A percentile compares a stretch with the other conserved stretches of the same genome.
These are phyloP conservation scores for Excoecaria cochinchinensis DNA, from an alignment of 345 rosid species.

Conservation along the genomic window DNA sequence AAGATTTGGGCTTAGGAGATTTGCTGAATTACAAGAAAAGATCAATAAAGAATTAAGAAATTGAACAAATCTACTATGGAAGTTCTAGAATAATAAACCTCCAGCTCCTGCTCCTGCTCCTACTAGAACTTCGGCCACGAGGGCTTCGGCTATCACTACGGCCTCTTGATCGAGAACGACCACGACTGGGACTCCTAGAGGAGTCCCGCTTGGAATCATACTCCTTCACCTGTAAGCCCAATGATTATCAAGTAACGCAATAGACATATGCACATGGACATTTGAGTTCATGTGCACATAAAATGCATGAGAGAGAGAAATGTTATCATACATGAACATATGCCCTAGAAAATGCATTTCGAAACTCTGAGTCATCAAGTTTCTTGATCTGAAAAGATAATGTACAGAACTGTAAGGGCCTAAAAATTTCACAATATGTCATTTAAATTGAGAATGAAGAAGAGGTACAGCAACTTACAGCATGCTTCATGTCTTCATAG, in stretches of 20 bases:
- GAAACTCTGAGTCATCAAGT: conserved; percentile 35
- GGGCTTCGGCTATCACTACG: conserved; percentile 21
- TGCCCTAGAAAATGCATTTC: conserved; percentile 36
- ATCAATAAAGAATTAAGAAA: conserved; percentile 17
- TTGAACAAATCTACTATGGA: neutral
- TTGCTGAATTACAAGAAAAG: conserved; percentile 46
- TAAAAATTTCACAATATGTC: neutral
- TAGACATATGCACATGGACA: neutral
- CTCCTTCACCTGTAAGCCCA: conserved; percentile 28
- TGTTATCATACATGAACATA: conserved; percentile 30
- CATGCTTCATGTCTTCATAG: conserved; percentile 39
- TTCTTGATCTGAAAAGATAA: conserved; percentile 31
- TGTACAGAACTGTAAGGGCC: neutral
- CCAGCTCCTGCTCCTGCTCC: conserved; percentile 51
- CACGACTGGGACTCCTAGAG: conserved; percentile 35
- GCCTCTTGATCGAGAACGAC: conserved; percentile 30
- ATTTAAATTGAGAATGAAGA: neutral
- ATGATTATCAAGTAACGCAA: neutral
- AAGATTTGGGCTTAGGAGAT: conserved; percentile 67
- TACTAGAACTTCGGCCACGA: conserved; percentile 49
- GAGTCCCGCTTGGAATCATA: conserved; percentile 35
- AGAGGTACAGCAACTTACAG: conserved; percentile 22
- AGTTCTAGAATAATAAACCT: conserved; percentile 22
- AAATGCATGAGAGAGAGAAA: neutral
- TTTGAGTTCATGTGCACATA: no score